Base-by-base conservation (phyloP, 371 early-diverging fungal genomes). In the Saksenaea oblongispora region DNA sequence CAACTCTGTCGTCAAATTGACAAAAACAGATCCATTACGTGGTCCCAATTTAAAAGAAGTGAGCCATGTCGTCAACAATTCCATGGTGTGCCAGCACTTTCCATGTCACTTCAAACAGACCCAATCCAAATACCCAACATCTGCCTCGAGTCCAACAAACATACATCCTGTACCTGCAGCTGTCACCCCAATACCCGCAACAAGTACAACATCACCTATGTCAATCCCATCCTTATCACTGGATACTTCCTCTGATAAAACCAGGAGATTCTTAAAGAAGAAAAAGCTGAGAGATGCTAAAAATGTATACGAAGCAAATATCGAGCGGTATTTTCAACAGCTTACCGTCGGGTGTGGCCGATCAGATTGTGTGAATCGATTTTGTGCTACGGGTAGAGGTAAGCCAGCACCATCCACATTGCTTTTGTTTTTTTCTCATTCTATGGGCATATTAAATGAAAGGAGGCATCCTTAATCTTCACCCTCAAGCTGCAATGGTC, bases 401-500 rank as follows among this genome's bases (percentile, higher is more conserved):
- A 73, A 62, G 36, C 28, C 2, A 27, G 10, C 28, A 34, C 11
- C 11, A 17, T 58, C 56, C 51, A 36, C 18, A 59, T n/a, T 28
- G 24, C 59, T 58, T 36, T 34, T 15, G 36, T 63, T 22, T 62
- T 58, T 36, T 34, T 15, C 47, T 63, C 31, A 24, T 17, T 39
- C 28, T 54, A 39, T 35, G 28, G 47, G 34, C 22, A 39, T 35
- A 27, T 54, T 53, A 62, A 51, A 28, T 35, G 15, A 39, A 58
- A 71, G 75, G 75, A 54, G 73, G 73, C 35, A 73, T 78, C 42
- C 65, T 76, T 10, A 78, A 73, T 51, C 58, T 78, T 36, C 76
- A 76, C 59, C 70, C 74, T 18, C 78, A 81, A 59, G 82, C 78
- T 34, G 79, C 82, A 10, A 41, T 78, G 5, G 72, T 81, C n/a